Evolutionary conservation across 495 filamentous ascomycete genomes (phyloP).

Genomic region (Clavariopsis aquatica): DNA sequence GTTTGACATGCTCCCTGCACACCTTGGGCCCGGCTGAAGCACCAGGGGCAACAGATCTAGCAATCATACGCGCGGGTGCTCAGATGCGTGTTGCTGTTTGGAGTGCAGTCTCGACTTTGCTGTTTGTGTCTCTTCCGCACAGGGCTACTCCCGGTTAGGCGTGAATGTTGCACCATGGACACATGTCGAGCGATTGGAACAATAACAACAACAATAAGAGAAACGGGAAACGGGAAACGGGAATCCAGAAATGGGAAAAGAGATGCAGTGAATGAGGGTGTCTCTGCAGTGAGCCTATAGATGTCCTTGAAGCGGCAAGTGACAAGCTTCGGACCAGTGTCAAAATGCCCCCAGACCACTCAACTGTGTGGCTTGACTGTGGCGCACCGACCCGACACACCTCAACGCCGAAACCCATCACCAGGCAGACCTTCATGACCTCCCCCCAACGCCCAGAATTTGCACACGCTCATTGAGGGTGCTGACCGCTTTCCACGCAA

Average conservation of each 20-base stretch:
- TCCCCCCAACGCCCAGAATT: background rate
- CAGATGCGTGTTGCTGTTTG: background rate
- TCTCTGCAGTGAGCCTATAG: too few species aligned
- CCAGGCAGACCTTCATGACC: conserved; percentile 23
- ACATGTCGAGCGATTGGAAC: background rate
- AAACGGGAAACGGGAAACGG: background rate
- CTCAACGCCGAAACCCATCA: background rate
- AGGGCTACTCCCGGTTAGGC: background rate
- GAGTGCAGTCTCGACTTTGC: background rate
- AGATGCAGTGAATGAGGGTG: too few species aligned
- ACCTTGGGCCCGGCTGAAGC: background rate
- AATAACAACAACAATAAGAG: background rate
- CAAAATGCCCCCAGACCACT: background rate
- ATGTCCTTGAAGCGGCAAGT: too few species aligned
- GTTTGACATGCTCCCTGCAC: background rate
- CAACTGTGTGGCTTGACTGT: conserved; percentile 9
- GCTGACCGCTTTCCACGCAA: background rate
- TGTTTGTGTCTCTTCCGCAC: background rate
- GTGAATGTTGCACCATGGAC: background rate
- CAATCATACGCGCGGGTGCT: background rate
- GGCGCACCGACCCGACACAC: too few species aligned
- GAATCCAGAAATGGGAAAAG: too few species aligned
- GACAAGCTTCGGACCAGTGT: background rate
- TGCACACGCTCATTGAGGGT: conserved; percentile 20
- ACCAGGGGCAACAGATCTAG: background rate